phyloP scores from a whole-genome alignment of 805 yeast genomes.

The Metschnikowia baotianmanensis region DNA sequence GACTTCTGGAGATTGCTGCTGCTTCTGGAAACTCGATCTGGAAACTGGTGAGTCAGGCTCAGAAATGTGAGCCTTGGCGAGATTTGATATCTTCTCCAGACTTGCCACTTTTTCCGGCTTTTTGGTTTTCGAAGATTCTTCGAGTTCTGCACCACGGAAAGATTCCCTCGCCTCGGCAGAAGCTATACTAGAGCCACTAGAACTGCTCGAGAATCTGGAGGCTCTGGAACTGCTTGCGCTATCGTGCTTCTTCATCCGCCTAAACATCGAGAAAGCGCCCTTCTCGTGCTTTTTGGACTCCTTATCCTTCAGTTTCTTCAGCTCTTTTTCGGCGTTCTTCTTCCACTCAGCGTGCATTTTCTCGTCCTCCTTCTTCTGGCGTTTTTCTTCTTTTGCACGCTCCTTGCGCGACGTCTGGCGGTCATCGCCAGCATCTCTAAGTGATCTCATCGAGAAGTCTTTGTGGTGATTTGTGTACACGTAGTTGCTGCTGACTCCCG shows the following conservation, averaged over 20 bases:
- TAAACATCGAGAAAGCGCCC: conserved; percentile 9
- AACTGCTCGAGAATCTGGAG: too few species aligned
- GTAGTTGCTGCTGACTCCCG: conserved; percentile 17
- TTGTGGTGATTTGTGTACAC: conserved; percentile 19
- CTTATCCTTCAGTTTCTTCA: conserved; percentile 11
- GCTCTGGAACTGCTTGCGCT: too few species aligned
- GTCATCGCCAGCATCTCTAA: conserved; percentile 11
- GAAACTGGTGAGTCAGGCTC: too few species aligned
- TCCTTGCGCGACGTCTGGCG: conserved; percentile 10
- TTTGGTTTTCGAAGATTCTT: too few species aligned
- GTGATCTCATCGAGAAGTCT: conserved; percentile 15
- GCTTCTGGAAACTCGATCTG: too few species aligned
- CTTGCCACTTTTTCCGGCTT: too few species aligned
- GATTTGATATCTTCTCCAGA: too few species aligned
- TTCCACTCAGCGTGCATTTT: conserved; percentile 5
- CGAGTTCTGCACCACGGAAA: too few species aligned
- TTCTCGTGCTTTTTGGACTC: conserved; percentile 11
- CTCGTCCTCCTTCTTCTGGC: conserved; percentile 12
- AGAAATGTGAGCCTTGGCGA: too few species aligned
- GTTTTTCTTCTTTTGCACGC: conserved; percentile 17
- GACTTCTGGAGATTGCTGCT: too few species aligned
- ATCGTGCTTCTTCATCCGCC: conserved; percentile 8
- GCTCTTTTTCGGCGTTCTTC: conserved; percentile 7
- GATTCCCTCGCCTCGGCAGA: conserved; percentile 3
- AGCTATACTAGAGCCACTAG: conserved; percentile 7